Conservation (phyloP, 148 eudicot species). For the Vaccinium corymbosum region DNA sequence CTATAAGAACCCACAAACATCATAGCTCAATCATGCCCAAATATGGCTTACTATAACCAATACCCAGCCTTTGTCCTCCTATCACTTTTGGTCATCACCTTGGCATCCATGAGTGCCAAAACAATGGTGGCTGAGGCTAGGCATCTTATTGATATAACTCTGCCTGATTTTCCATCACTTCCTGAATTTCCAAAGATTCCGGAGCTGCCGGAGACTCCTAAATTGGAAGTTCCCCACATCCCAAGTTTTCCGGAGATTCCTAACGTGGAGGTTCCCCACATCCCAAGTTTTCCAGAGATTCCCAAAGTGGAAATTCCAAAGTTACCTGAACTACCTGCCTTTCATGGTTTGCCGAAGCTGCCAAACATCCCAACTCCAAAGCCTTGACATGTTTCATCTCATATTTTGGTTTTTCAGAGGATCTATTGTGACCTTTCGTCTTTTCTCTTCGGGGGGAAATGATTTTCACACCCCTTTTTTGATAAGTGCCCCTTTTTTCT, state of each 20-base stretch:
- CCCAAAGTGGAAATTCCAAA: conserved; percentile 7
- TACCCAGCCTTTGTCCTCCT: conserved; percentile 6
- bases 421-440: neutral
- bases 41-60: conserved; percentile 8
- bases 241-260: neutral
- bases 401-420: neutral
- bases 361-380: neutral
- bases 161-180: conserved; percentile 21
- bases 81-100: conserved; percentile 4
- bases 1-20: neutral
- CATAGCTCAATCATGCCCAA: neutral
- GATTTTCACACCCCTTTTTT: no score
- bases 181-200: neutral
- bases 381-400: conserved; percentile 4
- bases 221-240: neutral
- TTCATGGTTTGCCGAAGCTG: neutral
- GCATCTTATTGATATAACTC: conserved; percentile 14
- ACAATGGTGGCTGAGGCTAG: conserved; percentile 18
- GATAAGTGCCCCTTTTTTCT: no score
- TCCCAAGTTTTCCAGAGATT: neutral
- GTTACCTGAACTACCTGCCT: conserved; percentile 9
- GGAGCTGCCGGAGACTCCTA: neutral
- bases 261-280: neutral
- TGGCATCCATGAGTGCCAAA: conserved; percentile 4
- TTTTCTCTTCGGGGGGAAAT: no score